A percentile compares a stretch with the other conserved stretches of the same genome.
These are phyloP conservation scores for Danielia reshetovae DNA, from an alignment of 805 yeast species.

Conservation along the genomic window DNA sequence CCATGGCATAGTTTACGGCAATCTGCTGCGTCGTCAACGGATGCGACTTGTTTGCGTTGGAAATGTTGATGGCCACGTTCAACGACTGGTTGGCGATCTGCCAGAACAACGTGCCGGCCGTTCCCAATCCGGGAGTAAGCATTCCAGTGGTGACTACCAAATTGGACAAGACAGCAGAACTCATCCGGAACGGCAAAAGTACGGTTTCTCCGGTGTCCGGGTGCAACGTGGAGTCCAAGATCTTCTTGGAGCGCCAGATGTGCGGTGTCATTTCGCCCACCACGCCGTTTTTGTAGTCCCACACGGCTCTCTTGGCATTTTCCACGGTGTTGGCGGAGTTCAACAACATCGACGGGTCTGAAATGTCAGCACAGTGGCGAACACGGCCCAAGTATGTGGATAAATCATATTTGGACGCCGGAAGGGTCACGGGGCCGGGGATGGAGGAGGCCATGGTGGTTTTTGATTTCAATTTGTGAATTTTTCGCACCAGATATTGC, in stretches of 20 bases:
- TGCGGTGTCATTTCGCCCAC: slow-evolving; percentile 65
- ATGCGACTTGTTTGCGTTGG: slow-evolving; percentile 93
- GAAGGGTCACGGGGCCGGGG: slow-evolving; percentile 76
- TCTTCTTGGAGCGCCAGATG: slow-evolving; percentile 83
- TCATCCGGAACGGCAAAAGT: slow-evolving; percentile 92
- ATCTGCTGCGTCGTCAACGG: slow-evolving; percentile 80
- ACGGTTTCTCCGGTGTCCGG: slow-evolving; percentile 97
- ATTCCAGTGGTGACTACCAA: slow-evolving; percentile 95
- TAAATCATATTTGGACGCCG: slow-evolving; percentile 76
- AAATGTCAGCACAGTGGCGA: slow-evolving; percentile 85
- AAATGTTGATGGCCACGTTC: slow-evolving; percentile 94
- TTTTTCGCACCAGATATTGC: too few species aligned
- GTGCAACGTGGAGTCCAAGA: slow-evolving; percentile 88
- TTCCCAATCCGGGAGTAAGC: slow-evolving; percentile 92
- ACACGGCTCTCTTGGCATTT: slow-evolving; percentile 58
- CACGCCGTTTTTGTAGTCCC: slow-evolving; percentile 71
- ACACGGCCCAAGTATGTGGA: slow-evolving; percentile 91
- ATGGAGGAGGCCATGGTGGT: slow-evolving; percentile 86
- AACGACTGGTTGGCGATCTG: slow-evolving; percentile 96
- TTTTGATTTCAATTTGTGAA: too few species aligned
- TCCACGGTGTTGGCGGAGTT: slow-evolving; percentile 63
- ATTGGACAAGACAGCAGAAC: slow-evolving; percentile 89
- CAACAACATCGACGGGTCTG: slow-evolving; percentile 87
- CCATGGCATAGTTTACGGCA: slow-evolving; percentile 73
- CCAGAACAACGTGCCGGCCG: slow-evolving; percentile 93